These are phyloP conservation scores for Malassezia slooffiae DNA, from an alignment of 1,284 basidiomycete genomes.

Conservation along the genomic window DNA sequence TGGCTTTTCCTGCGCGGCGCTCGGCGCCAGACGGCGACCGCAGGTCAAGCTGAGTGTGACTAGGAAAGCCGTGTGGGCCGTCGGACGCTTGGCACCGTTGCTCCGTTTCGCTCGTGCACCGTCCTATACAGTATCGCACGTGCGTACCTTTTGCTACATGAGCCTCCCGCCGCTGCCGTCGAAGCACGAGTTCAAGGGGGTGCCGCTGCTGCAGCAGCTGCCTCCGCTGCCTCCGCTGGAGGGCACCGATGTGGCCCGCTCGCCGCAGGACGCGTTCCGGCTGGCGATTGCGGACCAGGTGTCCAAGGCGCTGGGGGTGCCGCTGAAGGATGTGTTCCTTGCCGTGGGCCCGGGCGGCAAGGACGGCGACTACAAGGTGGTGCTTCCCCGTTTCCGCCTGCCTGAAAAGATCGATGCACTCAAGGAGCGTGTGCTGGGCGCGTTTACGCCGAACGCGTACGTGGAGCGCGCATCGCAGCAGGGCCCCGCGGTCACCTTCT, in stretches of 20 bases:
- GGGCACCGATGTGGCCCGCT: constrained; percentile 57
- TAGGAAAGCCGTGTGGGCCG: too few species aligned
- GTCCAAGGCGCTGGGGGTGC: constrained; percentile 56
- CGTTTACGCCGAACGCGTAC: constrained; percentile 45
- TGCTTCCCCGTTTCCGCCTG: constrained; percentile 78
- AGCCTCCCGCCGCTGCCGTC: constrained; percentile 14
- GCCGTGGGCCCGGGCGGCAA: constrained; percentile 86
- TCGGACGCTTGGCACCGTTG: too few species aligned
- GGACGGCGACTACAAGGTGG: constrained; percentile 73
- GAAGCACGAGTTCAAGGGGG: constrained; percentile 48
- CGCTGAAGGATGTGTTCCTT: constrained; percentile 56
- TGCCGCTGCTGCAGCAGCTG: constrained; percentile 35
- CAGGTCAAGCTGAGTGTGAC: too few species aligned
- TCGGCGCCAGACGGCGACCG: too few species aligned
- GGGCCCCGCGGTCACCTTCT: constrained; percentile 40
- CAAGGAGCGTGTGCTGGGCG: constrained; percentile 61
- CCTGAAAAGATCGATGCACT: constrained; percentile 71
- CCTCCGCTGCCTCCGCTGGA: constrained; percentile 35
- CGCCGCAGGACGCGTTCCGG: constrained; percentile 71
- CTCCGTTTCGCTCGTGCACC: too few species aligned
- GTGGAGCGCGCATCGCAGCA: constrained; percentile 25
- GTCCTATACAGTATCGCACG: too few species aligned
- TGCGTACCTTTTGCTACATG: constrained; percentile 1
- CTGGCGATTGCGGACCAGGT: constrained; percentile 70
- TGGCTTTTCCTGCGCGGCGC: too few species aligned